Conservation (phyloP, 2,329 filamentous ascomycete species). For the Beauveria sp. region DNA sequence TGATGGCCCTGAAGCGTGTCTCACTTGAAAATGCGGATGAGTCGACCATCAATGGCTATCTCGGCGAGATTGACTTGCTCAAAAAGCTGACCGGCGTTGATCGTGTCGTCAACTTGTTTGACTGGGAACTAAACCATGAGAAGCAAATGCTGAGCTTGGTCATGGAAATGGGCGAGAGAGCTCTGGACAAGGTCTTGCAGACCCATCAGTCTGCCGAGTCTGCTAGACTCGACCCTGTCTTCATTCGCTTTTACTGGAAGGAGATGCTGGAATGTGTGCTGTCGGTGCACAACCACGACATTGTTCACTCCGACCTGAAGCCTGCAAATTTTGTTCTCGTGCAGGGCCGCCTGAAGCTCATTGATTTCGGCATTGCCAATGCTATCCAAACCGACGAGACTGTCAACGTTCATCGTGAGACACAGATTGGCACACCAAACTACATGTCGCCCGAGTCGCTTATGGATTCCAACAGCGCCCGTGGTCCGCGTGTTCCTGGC, state of each 20-base stretch:
- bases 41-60: slow-evolving; percentile 73
- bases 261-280: slow-evolving; percentile 97
- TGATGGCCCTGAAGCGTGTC: slow-evolving; percentile 89
- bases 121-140: slow-evolving; percentile 89
- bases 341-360: slow-evolving; percentile 83
- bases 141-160: slow-evolving; percentile 85
- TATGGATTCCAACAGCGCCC: slow-evolving; percentile 70
- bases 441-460: slow-evolving; percentile 98
- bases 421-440: slow-evolving; percentile 90
- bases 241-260: slow-evolving; percentile 97
- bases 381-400: slow-evolving; percentile 94
- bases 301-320: slow-evolving; percentile 95
- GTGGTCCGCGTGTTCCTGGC: slow-evolving; percentile 34
- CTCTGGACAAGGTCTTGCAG: slow-evolving; percentile 79
- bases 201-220: slow-evolving; percentile 64
- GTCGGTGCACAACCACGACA: slow-evolving; percentile 80
- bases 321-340: slow-evolving; percentile 95
- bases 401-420: slow-evolving; percentile 93
- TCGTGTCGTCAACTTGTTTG: slow-evolving; percentile 81
- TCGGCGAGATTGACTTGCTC: slow-evolving; percentile 90
- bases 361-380: slow-evolving; percentile 97
- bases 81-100: slow-evolving; percentile 77
- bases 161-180: slow-evolving; percentile 95
- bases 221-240: slow-evolving; percentile 74
- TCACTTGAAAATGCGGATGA: slow-evolving; percentile 87